Conservation (phyloP, 2,329 filamentous ascomycete genomes). For the Cladorrhinum sp. region DNA sequence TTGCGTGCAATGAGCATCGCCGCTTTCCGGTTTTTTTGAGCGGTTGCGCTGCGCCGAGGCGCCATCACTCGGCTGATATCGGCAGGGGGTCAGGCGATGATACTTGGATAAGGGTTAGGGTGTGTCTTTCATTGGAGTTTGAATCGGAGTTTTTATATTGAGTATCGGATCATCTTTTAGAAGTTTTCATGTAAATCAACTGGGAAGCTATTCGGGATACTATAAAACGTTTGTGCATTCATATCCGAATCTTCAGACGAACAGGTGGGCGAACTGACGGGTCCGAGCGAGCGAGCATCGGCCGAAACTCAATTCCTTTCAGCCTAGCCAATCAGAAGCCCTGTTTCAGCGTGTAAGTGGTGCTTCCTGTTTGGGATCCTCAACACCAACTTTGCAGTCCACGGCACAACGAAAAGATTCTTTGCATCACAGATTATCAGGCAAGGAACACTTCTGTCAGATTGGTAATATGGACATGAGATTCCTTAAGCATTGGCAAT, state of each 20-base stretch:
- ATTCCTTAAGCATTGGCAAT: too few relatives aligned
- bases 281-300: not conserved
- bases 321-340: not conserved
- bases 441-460: too few relatives aligned
- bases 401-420: too few relatives aligned
- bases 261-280: not conserved
- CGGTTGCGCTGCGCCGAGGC: conserved; percentile 4
- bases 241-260: not conserved
- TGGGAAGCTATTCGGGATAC: not conserved
- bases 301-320: not conserved
- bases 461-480: too few relatives aligned
- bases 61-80: not conserved
- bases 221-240: not conserved
- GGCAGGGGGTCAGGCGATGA: not conserved
- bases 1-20: conserved; percentile 2
- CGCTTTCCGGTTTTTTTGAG: not conserved
- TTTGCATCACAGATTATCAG: too few relatives aligned
- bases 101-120: conserved; percentile 1
- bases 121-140: not conserved
- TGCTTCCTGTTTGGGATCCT: not conserved
- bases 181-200: not conserved
- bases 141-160: not conserved
- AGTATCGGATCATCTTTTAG: not conserved
- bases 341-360: not conserved
- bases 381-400: not conserved